phyloP scores from a whole-genome alignment of 2,329 filamentous ascomycete species.

The Pseudocercospora eumusae region DNA sequence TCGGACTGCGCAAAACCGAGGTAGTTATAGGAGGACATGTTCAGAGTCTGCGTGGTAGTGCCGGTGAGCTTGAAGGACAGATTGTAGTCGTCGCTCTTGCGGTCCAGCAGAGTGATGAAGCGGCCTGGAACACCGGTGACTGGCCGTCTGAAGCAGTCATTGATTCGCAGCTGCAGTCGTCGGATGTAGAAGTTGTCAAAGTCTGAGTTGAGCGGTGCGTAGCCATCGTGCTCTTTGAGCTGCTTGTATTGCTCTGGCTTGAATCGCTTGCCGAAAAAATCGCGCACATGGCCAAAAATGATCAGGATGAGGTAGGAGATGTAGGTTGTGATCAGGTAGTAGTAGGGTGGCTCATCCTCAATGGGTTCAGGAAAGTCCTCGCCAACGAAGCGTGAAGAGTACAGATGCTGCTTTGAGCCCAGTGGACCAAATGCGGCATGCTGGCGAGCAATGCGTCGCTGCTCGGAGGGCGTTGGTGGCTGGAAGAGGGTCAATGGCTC shows the following conservation, averaged over 20 bases:
- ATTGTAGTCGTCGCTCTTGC: conserved; percentile 89
- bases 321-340: conserved; percentile 95
- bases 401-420: conserved; percentile 75
- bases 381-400: conserved; percentile 84
- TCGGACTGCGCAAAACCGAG: conserved; percentile 97
- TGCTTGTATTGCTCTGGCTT: conserved; percentile 83
- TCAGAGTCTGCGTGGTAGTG: conserved; percentile 89
- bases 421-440: conserved; percentile 93
- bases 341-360: conserved; percentile 95
- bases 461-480: conserved; percentile 81
- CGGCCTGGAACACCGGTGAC: conserved; percentile 91
- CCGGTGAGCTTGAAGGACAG: conserved; percentile 85
- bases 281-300: conserved; percentile 88
- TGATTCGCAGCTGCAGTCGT: conserved; percentile 87
- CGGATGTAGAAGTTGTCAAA: conserved; percentile 99
- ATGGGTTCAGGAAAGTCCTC: conserved; percentile 77
- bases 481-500: conserved; percentile 80
- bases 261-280: conserved; percentile 98
- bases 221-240: conserved; percentile 80
- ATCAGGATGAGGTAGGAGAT: conserved; percentile 97
- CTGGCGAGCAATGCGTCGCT: conserved; percentile 70
- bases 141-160: conserved; percentile 93
- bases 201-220: conserved; percentile 93
- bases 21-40: conserved; percentile 99
- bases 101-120: conserved; percentile 89